Evolutionary conservation across 2,329 filamentous ascomycete species (phyloP), one percentile per base, ranked within the genome.

Genomic region (Cercospora zeina): DNA sequence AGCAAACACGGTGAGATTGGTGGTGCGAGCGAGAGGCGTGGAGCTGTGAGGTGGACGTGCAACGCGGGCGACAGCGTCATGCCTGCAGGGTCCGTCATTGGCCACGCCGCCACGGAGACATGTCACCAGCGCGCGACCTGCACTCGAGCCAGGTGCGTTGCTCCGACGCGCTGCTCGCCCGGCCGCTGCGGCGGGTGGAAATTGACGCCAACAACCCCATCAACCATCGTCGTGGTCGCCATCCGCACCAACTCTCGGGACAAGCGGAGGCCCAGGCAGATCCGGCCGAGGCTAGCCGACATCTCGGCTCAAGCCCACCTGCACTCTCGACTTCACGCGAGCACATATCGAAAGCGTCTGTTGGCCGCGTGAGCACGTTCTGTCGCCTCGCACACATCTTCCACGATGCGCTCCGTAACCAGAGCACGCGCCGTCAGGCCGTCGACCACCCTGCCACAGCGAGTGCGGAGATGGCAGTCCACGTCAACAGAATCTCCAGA

Each of bases 401-500:
- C 19, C 56, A 57, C 51, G 21, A 71, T 72, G 70, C 66, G 64
- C n/a, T 65, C 68, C 1, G 57, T 66, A 19, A 54, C 67, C 27
- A 64, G 66, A 49, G 54, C 67, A 16, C 67, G 67, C 49, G 69
- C 65, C 33, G 58, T 70, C 2, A 57, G 67, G 14, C 62, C 62
- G 33, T 36, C 69, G 31, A 62, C 63, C 11, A 58, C 62, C 30
- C 58, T 67, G n/a, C 53, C 64, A 8, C 64, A 64, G 57, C 62
- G 62, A 58, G 61, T 59, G 21, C 54, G 62, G 31, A 65, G 70
- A 65, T 70, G 65, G 64, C 68, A 68, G 16, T 68, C 68, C 34
- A 63, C 66, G 60, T 61, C 67, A 49, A 59, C 56, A 49, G 47
- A 62, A 45, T 61, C 62, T 54, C 65, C 59, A 24, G 69, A 70